A percentile compares a stretch with the other conserved stretches of the same genome.
These are phyloP conservation scores for Barnettozyma pratensis DNA, from an alignment of 805 yeast genomes.

Conservation along the genomic window DNA sequence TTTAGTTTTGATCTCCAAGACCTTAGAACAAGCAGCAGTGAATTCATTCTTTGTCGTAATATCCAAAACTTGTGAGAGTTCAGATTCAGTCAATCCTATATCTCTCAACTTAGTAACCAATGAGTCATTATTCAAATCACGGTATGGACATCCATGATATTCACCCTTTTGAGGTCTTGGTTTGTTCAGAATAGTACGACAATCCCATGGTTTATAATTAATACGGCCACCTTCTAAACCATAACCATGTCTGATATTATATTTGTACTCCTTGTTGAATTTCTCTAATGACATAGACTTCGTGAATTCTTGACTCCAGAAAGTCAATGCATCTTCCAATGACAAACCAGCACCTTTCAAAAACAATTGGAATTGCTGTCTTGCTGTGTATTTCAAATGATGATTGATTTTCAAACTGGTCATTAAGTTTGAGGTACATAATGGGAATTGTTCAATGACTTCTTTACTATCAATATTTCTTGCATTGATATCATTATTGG, in stretches of 20 bases:
- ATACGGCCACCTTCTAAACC: slow-evolving; percentile 89
- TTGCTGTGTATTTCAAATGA: slow-evolving; percentile 77
- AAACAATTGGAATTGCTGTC: slow-evolving; percentile 82
- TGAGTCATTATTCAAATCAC: slow-evolving; percentile 65
- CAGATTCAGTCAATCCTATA: slow-evolving; percentile 61
- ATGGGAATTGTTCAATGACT: slow-evolving; percentile 65
- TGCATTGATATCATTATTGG: slow-evolving; percentile 51
- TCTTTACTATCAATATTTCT: slow-evolving; percentile 50
- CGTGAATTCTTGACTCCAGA: slow-evolving; percentile 78
- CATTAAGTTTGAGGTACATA: slow-evolving; percentile 71
- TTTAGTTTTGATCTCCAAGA: slow-evolving; percentile 68
- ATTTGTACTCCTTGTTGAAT: slow-evolving; percentile 83
- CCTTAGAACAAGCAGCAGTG: slow-evolving; percentile 85
- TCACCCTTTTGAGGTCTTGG: slow-evolving; percentile 68
- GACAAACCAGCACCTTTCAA: slow-evolving; percentile 85
- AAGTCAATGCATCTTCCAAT: slow-evolving; percentile 81
- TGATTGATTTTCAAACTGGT: slow-evolving; percentile 51
- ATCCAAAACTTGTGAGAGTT: slow-evolving; percentile 58
- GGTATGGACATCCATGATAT: slow-evolving; percentile 90
- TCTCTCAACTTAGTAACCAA: slow-evolving; percentile 49
- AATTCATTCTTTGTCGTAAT: slow-evolving; percentile 65
- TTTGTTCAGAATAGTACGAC: slow-evolving; percentile 67
- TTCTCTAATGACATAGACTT: slow-evolving; percentile 58
- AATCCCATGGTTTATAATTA: slow-evolving; percentile 82
- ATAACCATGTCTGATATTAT: slow-evolving; percentile 83